These are phyloP conservation scores for Corrigiola litoralis DNA, from an alignment of 179 eudicot genomes.

Conservation along the genomic window DNA sequence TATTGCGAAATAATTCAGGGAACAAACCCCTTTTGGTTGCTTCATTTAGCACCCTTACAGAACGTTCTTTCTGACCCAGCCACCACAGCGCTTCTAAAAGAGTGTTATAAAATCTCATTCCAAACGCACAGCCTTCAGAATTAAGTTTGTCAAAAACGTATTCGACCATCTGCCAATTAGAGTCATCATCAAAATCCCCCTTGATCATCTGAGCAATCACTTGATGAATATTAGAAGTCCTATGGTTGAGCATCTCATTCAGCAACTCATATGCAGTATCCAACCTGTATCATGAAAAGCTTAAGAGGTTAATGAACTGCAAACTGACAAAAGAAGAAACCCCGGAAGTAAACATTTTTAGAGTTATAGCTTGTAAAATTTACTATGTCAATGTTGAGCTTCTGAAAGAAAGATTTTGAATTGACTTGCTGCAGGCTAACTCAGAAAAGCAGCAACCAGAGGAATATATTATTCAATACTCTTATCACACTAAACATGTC, in stretches of 20 bases:
- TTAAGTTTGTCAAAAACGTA: slow-evolving; percentile 88
- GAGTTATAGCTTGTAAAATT: background rate
- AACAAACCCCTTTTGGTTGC: slow-evolving; percentile 89
- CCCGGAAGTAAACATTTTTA: background rate
- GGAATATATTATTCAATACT: background rate
- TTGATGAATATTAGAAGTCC: slow-evolving; percentile 79
- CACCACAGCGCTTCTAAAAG: slow-evolving; percentile 93
- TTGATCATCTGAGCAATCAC: slow-evolving; percentile 87
- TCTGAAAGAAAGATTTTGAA: background rate
- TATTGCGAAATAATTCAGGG: slow-evolving; percentile 76
- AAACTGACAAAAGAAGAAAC: background rate
- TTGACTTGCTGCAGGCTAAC: background rate
- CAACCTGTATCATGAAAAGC: slow-evolving; percentile 44
- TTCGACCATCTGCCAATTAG: slow-evolving; percentile 96
- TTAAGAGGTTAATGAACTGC: background rate
- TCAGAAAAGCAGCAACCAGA: background rate
- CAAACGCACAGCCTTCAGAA: slow-evolving; percentile 81
- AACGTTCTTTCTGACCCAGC: slow-evolving; percentile 85
- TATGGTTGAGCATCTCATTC: slow-evolving; percentile 75
- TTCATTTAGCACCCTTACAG: slow-evolving; percentile 81
- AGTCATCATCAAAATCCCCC: slow-evolving; percentile 81
- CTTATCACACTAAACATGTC: too few species aligned
- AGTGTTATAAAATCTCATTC: slow-evolving; percentile 80
- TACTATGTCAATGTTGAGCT: background rate
- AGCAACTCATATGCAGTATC: slow-evolving; percentile 57